phyloP scores from a whole-genome alignment of 1,284 basidiomycete genomes.

The Moniliophthora roreri region DNA sequence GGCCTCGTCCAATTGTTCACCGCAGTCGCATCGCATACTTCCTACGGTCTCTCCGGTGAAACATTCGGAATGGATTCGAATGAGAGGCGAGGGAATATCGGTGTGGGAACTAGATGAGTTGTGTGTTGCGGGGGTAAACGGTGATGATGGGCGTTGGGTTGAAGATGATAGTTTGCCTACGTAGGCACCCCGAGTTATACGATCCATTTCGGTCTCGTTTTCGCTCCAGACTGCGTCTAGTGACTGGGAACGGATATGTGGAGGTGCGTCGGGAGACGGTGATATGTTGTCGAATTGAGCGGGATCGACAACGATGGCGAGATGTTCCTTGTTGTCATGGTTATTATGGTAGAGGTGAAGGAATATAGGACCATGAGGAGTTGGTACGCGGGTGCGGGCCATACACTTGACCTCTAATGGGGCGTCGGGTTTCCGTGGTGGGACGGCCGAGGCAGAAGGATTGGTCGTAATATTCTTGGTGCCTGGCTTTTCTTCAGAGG shows the following conservation, averaged over 20 bases:
- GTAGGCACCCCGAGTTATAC: conserved; percentile 93
- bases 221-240: conserved; percentile 88
- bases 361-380: conserved; percentile 92
- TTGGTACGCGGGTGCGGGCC: conserved; percentile 96
- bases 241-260: conserved; percentile 74
- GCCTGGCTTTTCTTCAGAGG: conserved; percentile 23
- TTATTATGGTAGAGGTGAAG: conserved; percentile 95
- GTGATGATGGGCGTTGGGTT: conserved; percentile 53
- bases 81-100: conserved; percentile 71
- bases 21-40: conserved; percentile 98
- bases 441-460: conserved; percentile 10
- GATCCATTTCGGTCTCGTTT: conserved; percentile 90
- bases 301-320: conserved; percentile 95
- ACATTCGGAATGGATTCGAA: conserved; percentile 97
- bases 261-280: conserved; percentile 36
- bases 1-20: conserved; percentile 97
- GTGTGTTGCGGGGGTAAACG: conserved; percentile 29
- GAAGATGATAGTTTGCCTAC: conserved; percentile 75
- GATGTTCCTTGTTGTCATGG: conserved; percentile 89
- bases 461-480: conserved; percentile 23
- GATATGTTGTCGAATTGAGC: conserved; percentile 62
- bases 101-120: conserved; percentile 19
- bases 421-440: conserved; percentile 13
- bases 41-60: conserved; percentile 99
- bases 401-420: conserved; percentile 79